phyloP scores from a whole-genome alignment of 495 filamentous ascomycete genomes.

The Neurospora sp. region DNA sequence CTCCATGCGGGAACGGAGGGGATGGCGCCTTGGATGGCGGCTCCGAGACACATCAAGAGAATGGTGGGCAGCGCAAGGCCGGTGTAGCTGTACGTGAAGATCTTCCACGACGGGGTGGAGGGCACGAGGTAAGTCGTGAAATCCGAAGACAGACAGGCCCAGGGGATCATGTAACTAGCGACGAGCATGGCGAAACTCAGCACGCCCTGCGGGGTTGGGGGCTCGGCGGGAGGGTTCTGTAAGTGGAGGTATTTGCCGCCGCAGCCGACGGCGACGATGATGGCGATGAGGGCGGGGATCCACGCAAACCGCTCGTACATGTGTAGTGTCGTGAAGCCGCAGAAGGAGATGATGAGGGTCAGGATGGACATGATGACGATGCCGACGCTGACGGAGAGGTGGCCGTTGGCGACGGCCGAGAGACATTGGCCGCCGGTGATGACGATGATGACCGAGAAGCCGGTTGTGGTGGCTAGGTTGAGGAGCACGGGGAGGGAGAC shows the following conservation, averaged over 20 bases:
- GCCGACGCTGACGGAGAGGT: conserved; percentile 34
- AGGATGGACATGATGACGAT: conserved; percentile 46
- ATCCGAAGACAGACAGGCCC: conserved; percentile 35
- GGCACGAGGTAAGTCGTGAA: conserved; percentile 40
- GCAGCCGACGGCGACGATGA: conserved; percentile 23
- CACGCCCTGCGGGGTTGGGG: conserved; percentile 18
- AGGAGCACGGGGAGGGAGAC: conserved; percentile 37
- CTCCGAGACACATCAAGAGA: conserved; percentile 43
- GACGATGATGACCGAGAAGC: conserved; percentile 39
- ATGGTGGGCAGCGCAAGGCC: conserved; percentile 40
- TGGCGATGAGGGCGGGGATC: conserved; percentile 43
- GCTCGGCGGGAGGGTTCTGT: conserved; percentile 18
- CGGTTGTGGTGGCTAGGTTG: conserved; percentile 39
- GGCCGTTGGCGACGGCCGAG: conserved; percentile 40
- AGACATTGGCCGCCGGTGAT: conserved; percentile 40
- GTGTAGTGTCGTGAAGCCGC: conserved; percentile 48
- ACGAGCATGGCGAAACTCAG: conserved; percentile 36
- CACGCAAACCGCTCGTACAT: conserved; percentile 53
- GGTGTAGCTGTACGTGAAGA: conserved; percentile 36
- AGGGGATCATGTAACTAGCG: conserved; percentile 37
- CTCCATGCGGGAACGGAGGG: conserved; percentile 32
- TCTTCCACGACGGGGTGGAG: conserved; percentile 33
- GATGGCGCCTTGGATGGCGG: conserved; percentile 41
- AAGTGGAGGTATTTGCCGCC: conserved; percentile 23
- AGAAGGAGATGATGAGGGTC: conserved; percentile 46